Conservation (phyloP, 331 rosid genomes). For the Spiraea crenata region DNA sequence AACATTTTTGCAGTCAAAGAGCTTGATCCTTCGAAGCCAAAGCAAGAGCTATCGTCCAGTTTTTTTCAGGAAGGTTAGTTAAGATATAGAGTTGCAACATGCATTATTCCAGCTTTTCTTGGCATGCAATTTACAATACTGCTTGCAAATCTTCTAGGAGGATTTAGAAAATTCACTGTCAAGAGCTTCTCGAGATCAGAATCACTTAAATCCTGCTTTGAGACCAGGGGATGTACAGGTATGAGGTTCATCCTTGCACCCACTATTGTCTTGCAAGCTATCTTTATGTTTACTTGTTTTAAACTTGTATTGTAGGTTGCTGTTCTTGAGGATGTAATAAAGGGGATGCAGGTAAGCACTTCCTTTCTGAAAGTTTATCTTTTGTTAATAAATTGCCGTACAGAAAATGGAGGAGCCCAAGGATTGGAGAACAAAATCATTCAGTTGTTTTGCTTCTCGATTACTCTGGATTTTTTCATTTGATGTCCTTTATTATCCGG, state of each 20-base stretch:
- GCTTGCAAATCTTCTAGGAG: conserved; percentile 52
- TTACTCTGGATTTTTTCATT: not conserved
- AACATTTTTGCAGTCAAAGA: conserved; percentile 57
- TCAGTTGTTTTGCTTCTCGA: not conserved
- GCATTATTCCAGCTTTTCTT: conserved; percentile 17
- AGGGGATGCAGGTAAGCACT: conserved; percentile 79
- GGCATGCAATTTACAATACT: not conserved
- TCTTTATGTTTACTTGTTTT: conserved; percentile 19
- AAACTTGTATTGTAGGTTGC: conserved; percentile 56
- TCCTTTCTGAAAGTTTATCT: not conserved
- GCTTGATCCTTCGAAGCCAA: conserved; percentile 72
- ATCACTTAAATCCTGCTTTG: conserved; percentile 55
- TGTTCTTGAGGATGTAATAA: conserved; percentile 82
- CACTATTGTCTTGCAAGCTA: not conserved
- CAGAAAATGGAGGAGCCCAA: conserved; percentile 8
- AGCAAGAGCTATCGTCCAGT: conserved; percentile 85
- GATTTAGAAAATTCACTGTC: conserved; percentile 72
- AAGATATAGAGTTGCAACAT: conserved; percentile 15
- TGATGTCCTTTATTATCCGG: not conserved
- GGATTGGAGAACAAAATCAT: not conserved
- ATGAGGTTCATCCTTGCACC: conserved; percentile 19
- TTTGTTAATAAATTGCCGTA: not conserved
- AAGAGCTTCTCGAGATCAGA: conserved; percentile 64
- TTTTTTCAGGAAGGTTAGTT: conserved; percentile 82
- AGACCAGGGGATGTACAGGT: conserved; percentile 84